Base-by-base conservation (phyloP, 306 rosid genomes). In the Aeschynomene evenia region DNA sequence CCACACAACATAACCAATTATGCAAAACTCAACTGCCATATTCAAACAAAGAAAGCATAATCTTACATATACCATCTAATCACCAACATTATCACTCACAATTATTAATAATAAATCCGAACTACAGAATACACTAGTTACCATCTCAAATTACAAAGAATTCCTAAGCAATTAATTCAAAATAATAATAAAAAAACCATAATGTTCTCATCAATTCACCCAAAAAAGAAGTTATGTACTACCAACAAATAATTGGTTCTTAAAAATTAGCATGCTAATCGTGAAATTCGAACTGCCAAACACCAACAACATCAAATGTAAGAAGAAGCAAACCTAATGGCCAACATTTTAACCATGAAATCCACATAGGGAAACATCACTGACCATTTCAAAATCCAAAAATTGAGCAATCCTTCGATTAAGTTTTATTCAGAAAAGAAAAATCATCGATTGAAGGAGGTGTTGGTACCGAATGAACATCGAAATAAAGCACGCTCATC, bases 401-500 rank as follows among this genome's bases (percentile, higher is more conserved):
- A 24, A 7, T 29, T 3, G 54, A 33, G 20, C 18, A 2, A 40
- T 37, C 28, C 4, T 31, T 58, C 8, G 48, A 40, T 37, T 28
- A 54, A 12, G n/a, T n/a, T n/a, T 56, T 48, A 12, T 0, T 16
- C n/a, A n/a, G n/a, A 31, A 52, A 22, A 66, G 2, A 6, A 31
- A 15, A 65, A 16, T 4, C 14, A 69, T 2, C 56, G 0, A 77
- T 5, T 5, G 80, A 63, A 66, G 37, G 66, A 68, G 48, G 48
- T 13, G 15, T 3, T 45, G 19, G 51, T 75, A 95, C 99, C 91
- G 82, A 77, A 11, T 78, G 85, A 76, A 76, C 79, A 82, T 95
- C 99, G 49, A 89, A 88, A 71, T 95, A 95, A 16, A 95, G 96
- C 62, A 95, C 97, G 71, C 86, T 95, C 72, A 95, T 95, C 80